Conservation (phyloP, 1,284 basidiomycete species). For the Austroboletus novae-zelandiae region DNA sequence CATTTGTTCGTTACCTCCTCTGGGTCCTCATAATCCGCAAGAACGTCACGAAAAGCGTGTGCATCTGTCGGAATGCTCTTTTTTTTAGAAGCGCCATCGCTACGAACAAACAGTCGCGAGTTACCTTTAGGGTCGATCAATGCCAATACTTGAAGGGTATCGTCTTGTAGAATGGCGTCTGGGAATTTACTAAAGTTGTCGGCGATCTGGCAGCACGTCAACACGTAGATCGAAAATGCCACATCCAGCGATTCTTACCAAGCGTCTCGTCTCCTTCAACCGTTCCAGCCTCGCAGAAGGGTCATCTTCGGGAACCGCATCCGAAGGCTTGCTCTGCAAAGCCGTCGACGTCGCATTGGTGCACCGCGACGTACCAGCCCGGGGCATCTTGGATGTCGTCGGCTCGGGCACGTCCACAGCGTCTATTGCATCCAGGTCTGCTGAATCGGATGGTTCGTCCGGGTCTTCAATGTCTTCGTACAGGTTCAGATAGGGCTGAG, state of each 20-base stretch:
- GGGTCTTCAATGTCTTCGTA: constrained; percentile 34
- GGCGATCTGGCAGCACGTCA: constrained; percentile 13
- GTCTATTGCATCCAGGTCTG: constrained; percentile 16
- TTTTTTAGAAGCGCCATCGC: constrained; percentile 5
- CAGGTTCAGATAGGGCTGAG: constrained; percentile 10
- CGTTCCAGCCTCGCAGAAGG: constrained; percentile 9
- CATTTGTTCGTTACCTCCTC: constrained; percentile 20
- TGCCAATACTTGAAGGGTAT: constrained; percentile 28
- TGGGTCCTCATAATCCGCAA: constrained; percentile 21
- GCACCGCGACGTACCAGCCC: constrained; percentile 11
- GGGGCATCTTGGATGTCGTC: constrained; percentile 5
- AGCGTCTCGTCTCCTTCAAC: constrained; percentile 19
- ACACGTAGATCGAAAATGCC: background rate
- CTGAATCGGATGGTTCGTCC: constrained; percentile 21
- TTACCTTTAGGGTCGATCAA: constrained; percentile 20
- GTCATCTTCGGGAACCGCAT: constrained; percentile 11
- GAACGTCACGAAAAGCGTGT: constrained; percentile 8
- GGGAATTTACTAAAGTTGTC: background rate
- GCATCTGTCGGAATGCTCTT: constrained; percentile 9
- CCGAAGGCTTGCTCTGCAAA: background rate
- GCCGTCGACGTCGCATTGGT: background rate
- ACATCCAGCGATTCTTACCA: constrained; percentile 8
- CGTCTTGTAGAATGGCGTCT: constrained; percentile 20
- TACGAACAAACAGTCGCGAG: background rate
- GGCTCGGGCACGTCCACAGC: background rate